Conservation (phyloP, 2,329 filamentous ascomycete species). For the Clarireedia homoeocarpa region DNA sequence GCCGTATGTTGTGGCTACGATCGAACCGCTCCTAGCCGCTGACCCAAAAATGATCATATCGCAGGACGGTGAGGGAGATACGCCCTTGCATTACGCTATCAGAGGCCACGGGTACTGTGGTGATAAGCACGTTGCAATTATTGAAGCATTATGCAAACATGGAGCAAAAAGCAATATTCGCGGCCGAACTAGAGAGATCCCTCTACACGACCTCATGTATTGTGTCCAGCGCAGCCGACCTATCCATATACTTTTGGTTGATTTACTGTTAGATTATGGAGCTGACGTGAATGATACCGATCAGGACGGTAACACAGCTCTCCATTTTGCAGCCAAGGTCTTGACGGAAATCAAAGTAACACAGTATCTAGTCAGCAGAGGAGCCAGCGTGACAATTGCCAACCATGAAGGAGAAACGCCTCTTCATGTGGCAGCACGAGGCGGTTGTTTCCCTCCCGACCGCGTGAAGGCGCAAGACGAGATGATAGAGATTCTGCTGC, state of each 20-base stretch:
- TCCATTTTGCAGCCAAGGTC: constrained; percentile 21
- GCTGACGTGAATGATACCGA: constrained; percentile 16
- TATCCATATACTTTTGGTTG: constrained; percentile 15
- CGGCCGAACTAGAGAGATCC: constrained; percentile 14
- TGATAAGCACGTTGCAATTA: too few relatives aligned
- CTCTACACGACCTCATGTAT: constrained; percentile 9
- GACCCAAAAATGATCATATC: constrained; percentile 17
- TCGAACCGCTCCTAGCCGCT: neutral
- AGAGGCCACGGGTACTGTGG: neutral
- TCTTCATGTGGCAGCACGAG: neutral
- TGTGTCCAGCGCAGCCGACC: neutral
- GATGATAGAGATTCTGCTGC: too few relatives aligned
- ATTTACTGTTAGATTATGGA: constrained; percentile 18
- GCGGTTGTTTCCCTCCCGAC: neutral
- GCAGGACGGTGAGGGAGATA: constrained; percentile 16
- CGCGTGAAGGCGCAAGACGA: too few relatives aligned
- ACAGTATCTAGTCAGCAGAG: constrained; percentile 14
- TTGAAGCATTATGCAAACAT: constrained; percentile 14
- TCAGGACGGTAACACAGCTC: constrained; percentile 18
- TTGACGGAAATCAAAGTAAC: constrained; percentile 18
- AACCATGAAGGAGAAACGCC: constrained; percentile 20
- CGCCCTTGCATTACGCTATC: constrained; percentile 16
- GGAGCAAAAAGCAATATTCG: constrained; percentile 15
- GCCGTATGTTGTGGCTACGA: too few relatives aligned
- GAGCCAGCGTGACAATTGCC: constrained; percentile 16